Base-by-base conservation (phyloP, 2,329 filamentous ascomycete species). In the Sporothrix pallida region DNA sequence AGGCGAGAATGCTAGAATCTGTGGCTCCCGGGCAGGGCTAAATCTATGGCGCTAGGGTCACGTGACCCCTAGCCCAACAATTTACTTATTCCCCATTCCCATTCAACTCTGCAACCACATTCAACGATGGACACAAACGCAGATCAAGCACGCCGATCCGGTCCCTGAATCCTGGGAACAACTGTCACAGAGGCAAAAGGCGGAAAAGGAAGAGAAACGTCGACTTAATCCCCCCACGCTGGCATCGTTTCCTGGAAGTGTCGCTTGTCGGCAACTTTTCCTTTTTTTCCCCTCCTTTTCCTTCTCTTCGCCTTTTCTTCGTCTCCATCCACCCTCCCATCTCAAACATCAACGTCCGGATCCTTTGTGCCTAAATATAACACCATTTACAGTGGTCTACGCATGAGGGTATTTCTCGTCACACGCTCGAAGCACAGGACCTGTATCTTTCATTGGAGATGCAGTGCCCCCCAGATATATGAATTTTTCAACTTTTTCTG, bases 71-170 rank as follows among this genome's bases (percentile, higher is more conserved):
- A n/a, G n/a, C n/a, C n/a, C n/a, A n/a, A n/a, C n/a, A 69, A 31
- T 69, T 54, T 54, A 52, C 23, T 17, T n/a, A 26, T 26, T 26
- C 23, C 23, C 23, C 23, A 26, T 26, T 48, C 20, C 12, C 44
- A 12, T 67, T 10, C 23, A 31, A 26, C 23, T 17, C 26, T 10
- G 15, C 13, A 26, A 20, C 17, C 46, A 42, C 7, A 26, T n/a
- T 20, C 60, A 44, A 44, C 60, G 17, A 63, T 37, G 37, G 68
- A 17, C 46, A 60, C 69, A 62, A 20, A 71, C 69, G 69, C 69
- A 71, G 50, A 71, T 71, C 69, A 62, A 71, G 69, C 69, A 62
- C 23, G 54, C 26, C 46, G 46, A 56, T 67, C 58, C 46, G 44
- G 26, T 50, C 65, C 23, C 48, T 58, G 69, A 26, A 58, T 46